Percentiles rank a stretch among this genome's conserved stretches.
Evolutionary conservation across 805 yeast genomes (phyloP).

Genomic region (Sporopachydermia quercuum): DNA sequence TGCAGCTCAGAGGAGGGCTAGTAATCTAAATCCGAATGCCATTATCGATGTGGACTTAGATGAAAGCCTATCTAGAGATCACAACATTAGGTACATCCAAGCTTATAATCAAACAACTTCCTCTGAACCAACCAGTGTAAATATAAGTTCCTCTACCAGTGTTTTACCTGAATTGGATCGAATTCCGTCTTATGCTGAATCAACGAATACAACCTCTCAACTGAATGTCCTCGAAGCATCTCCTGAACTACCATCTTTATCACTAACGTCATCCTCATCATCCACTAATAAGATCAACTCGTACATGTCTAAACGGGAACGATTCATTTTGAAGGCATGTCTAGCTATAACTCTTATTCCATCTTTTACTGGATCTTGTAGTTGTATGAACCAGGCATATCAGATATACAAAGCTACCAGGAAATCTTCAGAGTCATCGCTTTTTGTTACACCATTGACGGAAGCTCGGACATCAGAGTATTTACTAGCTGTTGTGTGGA

Average conservation of each 20-base stretch:
- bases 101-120: not conserved
- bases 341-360: not conserved
- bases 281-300: not conserved
- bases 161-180: not conserved
- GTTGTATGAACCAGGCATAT: not conserved
- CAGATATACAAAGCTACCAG: not conserved
- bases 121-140: not conserved
- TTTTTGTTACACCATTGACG: slow-evolving; percentile 24
- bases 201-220: not conserved
- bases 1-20: not conserved
- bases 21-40: not conserved
- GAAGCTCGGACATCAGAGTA: slow-evolving; percentile 64
- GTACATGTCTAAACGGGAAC: not conserved
- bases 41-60: too few relatives aligned
- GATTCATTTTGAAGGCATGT: not conserved
- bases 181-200: not conserved
- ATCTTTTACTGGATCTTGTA: not conserved
- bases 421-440: too few relatives aligned
- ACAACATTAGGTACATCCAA: not conserved
- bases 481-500: slow-evolving; percentile 68
- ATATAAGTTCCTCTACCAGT: not conserved
- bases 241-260: too few relatives aligned
- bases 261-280: too few relatives aligned
- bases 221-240: not conserved
- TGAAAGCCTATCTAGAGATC: not conserved